These are phyloP conservation scores for Apophysomyces trapeziformis DNA, from an alignment of 371 early-diverging fungal species.

Conservation along the genomic window DNA sequence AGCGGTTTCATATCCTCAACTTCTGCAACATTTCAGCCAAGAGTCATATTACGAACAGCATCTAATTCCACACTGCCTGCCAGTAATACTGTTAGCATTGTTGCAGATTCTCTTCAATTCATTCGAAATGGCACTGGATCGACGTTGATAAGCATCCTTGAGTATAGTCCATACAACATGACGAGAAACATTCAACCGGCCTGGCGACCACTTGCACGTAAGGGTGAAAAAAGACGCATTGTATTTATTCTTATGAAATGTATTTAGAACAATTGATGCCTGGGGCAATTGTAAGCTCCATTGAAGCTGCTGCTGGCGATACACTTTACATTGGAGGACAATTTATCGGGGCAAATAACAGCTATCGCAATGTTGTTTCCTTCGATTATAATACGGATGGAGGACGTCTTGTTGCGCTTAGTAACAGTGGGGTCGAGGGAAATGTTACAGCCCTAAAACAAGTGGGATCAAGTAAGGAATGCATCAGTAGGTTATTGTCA, in stretches of 20 bases:
- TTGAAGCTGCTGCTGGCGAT: constrained; percentile 32
- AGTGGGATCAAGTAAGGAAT: too few relatives aligned
- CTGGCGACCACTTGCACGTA: constrained; percentile 42
- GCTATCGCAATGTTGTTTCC: constrained; percentile 33
- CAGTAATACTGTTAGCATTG: constrained; percentile 25
- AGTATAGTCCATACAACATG: constrained; percentile 40
- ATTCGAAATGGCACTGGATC: constrained; percentile 38
- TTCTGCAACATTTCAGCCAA: constrained; percentile 32
- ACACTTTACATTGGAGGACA: constrained; percentile 44
- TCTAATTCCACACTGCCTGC: constrained; percentile 28
- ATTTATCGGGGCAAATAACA: constrained; percentile 27
- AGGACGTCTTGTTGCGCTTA: neutral
- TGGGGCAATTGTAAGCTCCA: constrained; percentile 31
- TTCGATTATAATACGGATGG: constrained; percentile 25
- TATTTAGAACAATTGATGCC: constrained; percentile 36
- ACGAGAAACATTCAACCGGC: constrained; percentile 30
- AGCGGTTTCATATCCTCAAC: constrained; percentile 51
- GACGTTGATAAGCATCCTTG: constrained; percentile 36
- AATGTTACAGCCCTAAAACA: too few relatives aligned
- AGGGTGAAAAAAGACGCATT: neutral
- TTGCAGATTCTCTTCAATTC: constrained; percentile 41
- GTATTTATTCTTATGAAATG: neutral
- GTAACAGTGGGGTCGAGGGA: too few relatives aligned
- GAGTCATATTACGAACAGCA: constrained; percentile 26
- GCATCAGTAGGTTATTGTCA: neutral